Percentiles rank a stretch among this genome's conserved stretches.
phyloP scores from a whole-genome alignment of 768 basidiomycete genomes.

The Auricularia sp. region DNA sequence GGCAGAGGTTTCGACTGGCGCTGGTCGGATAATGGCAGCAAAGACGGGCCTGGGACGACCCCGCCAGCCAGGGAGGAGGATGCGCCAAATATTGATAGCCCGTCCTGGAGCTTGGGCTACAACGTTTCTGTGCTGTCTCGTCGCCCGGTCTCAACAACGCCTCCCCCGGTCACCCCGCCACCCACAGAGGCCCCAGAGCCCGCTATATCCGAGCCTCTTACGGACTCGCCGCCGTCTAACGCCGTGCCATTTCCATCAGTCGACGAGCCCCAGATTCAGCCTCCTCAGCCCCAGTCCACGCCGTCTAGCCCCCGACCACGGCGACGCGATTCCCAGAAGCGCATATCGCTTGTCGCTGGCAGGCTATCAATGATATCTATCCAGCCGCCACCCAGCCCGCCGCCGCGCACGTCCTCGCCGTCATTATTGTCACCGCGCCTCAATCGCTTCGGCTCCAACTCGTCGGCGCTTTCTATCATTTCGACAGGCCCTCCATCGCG shows the following conservation, averaged over 20 bases:
- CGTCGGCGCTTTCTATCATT: conserved; percentile 51
- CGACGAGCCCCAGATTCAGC: not conserved
- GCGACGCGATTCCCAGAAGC: conserved; percentile 72
- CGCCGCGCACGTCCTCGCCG: conserved; percentile 34
- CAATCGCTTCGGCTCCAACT: conserved; percentile 53
- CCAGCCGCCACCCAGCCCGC: conserved; percentile 54
- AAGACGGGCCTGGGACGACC: not conserved
- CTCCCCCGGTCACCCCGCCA: not conserved
- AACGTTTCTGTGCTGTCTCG: not conserved
- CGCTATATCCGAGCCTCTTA: not conserved
- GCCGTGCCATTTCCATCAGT: not conserved
- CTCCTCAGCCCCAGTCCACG: not conserved
- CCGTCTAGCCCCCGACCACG: conserved; percentile 22
- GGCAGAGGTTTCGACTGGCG: not conserved
- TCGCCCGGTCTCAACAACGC: not conserved
- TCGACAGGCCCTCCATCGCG: conserved; percentile 57
- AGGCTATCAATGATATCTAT: conserved; percentile 69
- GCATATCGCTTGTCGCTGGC: conserved; percentile 76
- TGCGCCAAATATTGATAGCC: not conserved
- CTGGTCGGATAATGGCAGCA: not conserved
- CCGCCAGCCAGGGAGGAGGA: not conserved
- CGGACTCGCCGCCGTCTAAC: not conserved
- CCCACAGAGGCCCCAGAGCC: not conserved
- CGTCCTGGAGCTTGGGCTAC: not conserved
- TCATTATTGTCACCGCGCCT: conserved; percentile 24